Evolutionary conservation across 257 asterid species (phyloP).

Genomic region (Primulina eburnea): DNA sequence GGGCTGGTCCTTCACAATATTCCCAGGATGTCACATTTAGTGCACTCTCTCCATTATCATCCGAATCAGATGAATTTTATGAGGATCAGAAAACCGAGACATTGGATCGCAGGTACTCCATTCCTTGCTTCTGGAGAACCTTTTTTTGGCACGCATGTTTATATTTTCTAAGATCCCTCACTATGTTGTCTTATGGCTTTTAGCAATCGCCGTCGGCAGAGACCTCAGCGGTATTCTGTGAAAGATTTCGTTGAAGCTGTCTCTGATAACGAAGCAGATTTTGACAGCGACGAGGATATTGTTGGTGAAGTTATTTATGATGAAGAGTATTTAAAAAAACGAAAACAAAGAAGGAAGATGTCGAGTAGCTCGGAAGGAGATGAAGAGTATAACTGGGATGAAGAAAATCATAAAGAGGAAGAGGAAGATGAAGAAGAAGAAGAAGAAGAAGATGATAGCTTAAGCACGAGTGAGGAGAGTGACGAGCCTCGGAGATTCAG

Average conservation of each 20-base stretch:
- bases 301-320: slow-evolving; percentile 95
- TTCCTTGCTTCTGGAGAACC: not conserved
- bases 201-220: slow-evolving; percentile 80
- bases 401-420: slow-evolving; percentile 75
- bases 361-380: slow-evolving; percentile 95
- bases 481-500: slow-evolving; percentile 44
- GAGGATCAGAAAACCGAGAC: slow-evolving; percentile 47
- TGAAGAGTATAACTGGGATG: slow-evolving; percentile 77
- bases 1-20: slow-evolving; percentile 62
- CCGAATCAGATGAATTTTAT: slow-evolving; percentile 50
- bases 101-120: slow-evolving; percentile 65
- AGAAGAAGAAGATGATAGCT: slow-evolving; percentile 50
- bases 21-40: slow-evolving; percentile 38
- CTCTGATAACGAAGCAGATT: slow-evolving; percentile 73
- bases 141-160: not conserved
- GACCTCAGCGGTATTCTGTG: slow-evolving; percentile 75
- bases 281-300: slow-evolving; percentile 86
- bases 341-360: slow-evolving; percentile 53
- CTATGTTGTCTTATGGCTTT: slow-evolving; percentile 16
- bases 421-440: slow-evolving; percentile 87
- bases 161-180: slow-evolving; percentile 9
- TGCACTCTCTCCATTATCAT: slow-evolving; percentile 56
- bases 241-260: slow-evolving; percentile 66
- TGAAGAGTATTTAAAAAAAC: slow-evolving; percentile 71
- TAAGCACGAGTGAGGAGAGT: slow-evolving; percentile 66